Percentiles rank a stretch among this genome's conserved stretches.
Conservation (phyloP, 768 basidiomycete species). For the Daedaleopsis sinensis region DNA sequence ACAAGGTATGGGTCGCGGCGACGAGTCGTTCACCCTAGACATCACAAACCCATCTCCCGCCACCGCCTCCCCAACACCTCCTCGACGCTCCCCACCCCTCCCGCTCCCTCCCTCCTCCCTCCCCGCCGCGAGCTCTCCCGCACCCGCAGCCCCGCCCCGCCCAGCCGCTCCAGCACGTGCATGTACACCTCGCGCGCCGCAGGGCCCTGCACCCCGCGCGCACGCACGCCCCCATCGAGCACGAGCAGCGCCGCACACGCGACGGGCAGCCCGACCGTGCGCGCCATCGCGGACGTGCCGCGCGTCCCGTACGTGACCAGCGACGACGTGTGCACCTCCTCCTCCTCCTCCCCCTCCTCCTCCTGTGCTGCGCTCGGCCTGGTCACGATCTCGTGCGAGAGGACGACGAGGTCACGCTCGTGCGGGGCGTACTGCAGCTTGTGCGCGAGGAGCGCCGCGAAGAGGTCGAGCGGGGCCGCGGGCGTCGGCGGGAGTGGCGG, state of each 20-base stretch:
- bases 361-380: conserved; percentile 30
- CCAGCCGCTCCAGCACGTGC: conserved; percentile 63
- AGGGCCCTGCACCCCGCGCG: conserved; percentile 73
- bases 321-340: conserved; percentile 65
- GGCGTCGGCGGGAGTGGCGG: conserved; percentile 48
- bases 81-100: conserved; percentile 8
- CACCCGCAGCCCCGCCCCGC: conserved; percentile 47
- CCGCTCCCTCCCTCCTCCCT: background rate
- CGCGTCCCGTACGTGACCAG: conserved; percentile 64
- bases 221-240: conserved; percentile 54
- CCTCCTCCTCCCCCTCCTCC: conserved; percentile 46
- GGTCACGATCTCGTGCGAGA: conserved; percentile 81
- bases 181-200: conserved; percentile 59
- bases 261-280: conserved; percentile 86
- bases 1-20: too few relatives aligned
- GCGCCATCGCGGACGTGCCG: conserved; percentile 81
- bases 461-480: conserved; percentile 66
- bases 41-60: conserved; percentile 1
- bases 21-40: too few relatives aligned
- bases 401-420: conserved; percentile 87
- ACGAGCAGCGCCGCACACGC: conserved; percentile 79
- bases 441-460: conserved; percentile 71
- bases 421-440: conserved; percentile 66
- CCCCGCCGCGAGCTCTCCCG: conserved; percentile 34
- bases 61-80: conserved; percentile 7